Percentiles rank a stretch among this genome's conserved stretches.
phyloP scores from a whole-genome alignment of 140 eudicot species.

The Ambrosia hybrid region DNA sequence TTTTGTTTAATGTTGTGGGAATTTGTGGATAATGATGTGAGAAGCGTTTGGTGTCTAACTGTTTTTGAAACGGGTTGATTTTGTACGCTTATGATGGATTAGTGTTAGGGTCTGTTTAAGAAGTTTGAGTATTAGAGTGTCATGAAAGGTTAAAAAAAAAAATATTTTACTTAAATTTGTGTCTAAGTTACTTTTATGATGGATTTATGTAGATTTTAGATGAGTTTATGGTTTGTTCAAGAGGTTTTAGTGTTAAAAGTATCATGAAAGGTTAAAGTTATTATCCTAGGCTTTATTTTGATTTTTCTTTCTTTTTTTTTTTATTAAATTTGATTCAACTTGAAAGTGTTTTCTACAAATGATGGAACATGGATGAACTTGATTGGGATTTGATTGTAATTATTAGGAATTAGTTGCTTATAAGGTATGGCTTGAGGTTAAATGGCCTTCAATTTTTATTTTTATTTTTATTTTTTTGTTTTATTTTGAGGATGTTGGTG shows the following conservation, averaged over 20 bases:
- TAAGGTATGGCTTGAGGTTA: not conserved
- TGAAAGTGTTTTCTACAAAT: not conserved
- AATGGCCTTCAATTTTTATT: not conserved
- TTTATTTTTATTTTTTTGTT: not conserved
- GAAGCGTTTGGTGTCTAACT: not conserved
- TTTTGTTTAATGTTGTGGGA: too few relatives aligned
- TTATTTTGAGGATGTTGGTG: slow-evolving; percentile 7
- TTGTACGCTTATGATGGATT: not conserved
- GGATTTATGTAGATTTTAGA: not conserved
- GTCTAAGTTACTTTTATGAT: not conserved
- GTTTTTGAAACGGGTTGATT: not conserved
- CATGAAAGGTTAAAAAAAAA: not conserved
- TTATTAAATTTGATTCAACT: not conserved
- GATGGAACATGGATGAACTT: slow-evolving; percentile 11
- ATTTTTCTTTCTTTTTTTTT: not conserved
- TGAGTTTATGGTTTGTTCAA: not conserved
- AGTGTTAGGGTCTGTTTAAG: not conserved
- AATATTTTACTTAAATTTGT: too few relatives aligned
- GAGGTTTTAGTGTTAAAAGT: not conserved
- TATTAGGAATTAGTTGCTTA: slow-evolving; percentile 1
- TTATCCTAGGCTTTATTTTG: not conserved
- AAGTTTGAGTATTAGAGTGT: not conserved
- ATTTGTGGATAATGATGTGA: too few relatives aligned
- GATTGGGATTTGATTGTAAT: slow-evolving; percentile 5
- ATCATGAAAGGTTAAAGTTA: not conserved